These are phyloP conservation scores for Dissophora ornata DNA, from an alignment of 192 early-diverging fungal genomes.

Conservation along the genomic window DNA sequence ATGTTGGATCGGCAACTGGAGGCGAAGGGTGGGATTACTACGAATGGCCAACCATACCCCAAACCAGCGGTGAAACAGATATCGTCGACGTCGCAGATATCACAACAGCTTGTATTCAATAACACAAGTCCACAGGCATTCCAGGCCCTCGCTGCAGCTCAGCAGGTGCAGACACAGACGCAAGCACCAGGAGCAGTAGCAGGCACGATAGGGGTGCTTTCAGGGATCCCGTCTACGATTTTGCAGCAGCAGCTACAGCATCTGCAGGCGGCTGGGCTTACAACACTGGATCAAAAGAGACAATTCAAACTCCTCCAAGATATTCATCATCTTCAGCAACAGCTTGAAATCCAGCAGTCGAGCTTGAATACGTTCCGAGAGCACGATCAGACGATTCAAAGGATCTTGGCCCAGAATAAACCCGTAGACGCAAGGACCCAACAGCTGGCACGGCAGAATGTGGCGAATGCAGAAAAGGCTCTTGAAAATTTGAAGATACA, in stretches of 20 bases:
- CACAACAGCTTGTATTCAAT: slow-evolving; percentile 12
- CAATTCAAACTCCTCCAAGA: slow-evolving; percentile 37
- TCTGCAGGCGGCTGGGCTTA: slow-evolving; percentile 1
- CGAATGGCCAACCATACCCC: slow-evolving; percentile 6
- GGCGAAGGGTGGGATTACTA: background rate
- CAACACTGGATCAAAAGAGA: slow-evolving; percentile 23
- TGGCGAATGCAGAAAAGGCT: slow-evolving; percentile 28
- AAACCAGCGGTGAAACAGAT: slow-evolving; percentile 1
- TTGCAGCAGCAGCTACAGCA: slow-evolving; percentile 16
- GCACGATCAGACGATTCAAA: slow-evolving; percentile 21
- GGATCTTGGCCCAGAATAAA: slow-evolving; percentile 16
- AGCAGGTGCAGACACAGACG: background rate
- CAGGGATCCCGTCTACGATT: slow-evolving; percentile 4
- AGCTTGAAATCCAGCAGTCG: slow-evolving; percentile 19
- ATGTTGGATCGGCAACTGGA: background rate
- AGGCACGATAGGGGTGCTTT: background rate
- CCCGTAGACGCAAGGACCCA: slow-evolving; percentile 28
- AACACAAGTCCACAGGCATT: slow-evolving; percentile 15
- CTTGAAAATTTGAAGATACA: slow-evolving; percentile 18
- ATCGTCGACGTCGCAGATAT: background rate
- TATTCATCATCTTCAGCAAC: slow-evolving; percentile 33
- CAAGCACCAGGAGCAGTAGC: too few relatives aligned
- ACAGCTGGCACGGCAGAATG: slow-evolving; percentile 16
- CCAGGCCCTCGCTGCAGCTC: slow-evolving; percentile 4
- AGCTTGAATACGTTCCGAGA: slow-evolving; percentile 24